phyloP scores from a whole-genome alignment of 1,139 yeast genomes.

The Zhuliangozyma blackwelliae region DNA sequence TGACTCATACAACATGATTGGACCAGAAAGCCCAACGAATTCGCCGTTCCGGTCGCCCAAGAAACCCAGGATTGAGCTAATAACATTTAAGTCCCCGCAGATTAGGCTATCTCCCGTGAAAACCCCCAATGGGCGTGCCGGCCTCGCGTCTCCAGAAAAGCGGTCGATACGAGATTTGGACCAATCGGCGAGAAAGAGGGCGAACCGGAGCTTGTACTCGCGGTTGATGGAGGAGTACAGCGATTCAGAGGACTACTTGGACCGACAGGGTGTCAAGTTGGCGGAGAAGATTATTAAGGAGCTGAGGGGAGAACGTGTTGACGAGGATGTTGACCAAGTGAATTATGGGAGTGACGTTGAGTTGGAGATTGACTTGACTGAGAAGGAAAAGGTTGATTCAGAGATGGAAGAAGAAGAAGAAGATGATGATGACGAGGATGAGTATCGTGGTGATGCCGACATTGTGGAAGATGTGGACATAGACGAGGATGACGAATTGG shows the following conservation, averaged over 20 bases:
- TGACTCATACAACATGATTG: too few relatives aligned
- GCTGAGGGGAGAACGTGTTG: constrained; percentile 17
- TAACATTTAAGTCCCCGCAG: background rate
- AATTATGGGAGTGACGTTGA: constrained; percentile 29
- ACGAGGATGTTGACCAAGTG: constrained; percentile 3
- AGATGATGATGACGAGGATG: constrained; percentile 15
- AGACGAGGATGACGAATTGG: constrained; percentile 8
- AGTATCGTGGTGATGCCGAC: constrained; percentile 20
- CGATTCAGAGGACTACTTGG: constrained; percentile 23
- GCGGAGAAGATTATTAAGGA: constrained; percentile 41
- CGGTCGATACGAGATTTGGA: constrained; percentile 40
- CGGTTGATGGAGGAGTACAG: constrained; percentile 34
- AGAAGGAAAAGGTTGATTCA: constrained; percentile 3
- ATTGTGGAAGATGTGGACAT: constrained; percentile 6
- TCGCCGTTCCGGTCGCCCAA: constrained; percentile 8
- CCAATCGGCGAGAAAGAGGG: constrained; percentile 48
- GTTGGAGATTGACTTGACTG: constrained; percentile 25
- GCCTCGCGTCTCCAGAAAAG: constrained; percentile 41
- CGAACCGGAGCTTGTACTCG: constrained; percentile 30
- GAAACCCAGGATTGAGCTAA: constrained; percentile 5
- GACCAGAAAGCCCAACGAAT: too few relatives aligned
- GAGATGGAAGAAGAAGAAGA: constrained; percentile 11
- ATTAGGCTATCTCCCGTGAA: constrained; percentile 5
- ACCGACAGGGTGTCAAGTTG: constrained; percentile 36
- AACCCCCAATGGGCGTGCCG: constrained; percentile 36